Base-by-base conservation (phyloP, 345 rosid species). In the Mangifera indica region DNA sequence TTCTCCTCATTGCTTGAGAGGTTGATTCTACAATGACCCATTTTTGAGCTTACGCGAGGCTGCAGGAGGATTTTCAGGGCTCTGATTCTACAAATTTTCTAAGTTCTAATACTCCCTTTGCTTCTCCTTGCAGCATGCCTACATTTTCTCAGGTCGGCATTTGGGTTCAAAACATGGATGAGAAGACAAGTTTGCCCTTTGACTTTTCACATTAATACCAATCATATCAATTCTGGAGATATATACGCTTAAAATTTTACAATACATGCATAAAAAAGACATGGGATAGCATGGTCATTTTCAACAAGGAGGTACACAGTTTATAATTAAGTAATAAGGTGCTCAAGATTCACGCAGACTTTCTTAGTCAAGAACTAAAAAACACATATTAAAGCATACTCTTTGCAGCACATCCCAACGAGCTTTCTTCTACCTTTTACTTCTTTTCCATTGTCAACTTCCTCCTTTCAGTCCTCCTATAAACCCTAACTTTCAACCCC, bases 361-460 rank as follows among this genome's bases (percentile, higher is more conserved):
- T 22, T 9, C 58, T 68, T 63, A 13, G 13, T 53, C 11, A 46
- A 57, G 20, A 66, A 74, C 10, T 15, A 81, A 76, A 1, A 37
- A 77, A 53, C 0, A 25, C 65, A 40, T 74, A 77, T 73, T 79
- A 44, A 54, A 80, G 74, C 74, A 72, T 75, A 84, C 85, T 79
- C 78, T 60, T 77, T 70, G 73, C 69, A 67, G 69, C 76, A 70
- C 70, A 77, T 74, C 69, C 74, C 85, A 73, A 73, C 71, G 59
- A 76, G 48, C 69, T 59, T 74, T 42, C 62, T 48, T 44, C 61
- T n/a, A 73, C 74, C 77, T 74, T 83, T 86, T 66, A 66, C 87
- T 90, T 60, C 71, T 57, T 74, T 81, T 82, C 80, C 63, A 77
- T 86, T 80, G 92, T 93, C 98, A 93, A 87, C 87, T 37, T 74